Base-by-base conservation (phyloP, 2,329 filamentous ascomycete genomes). In the Aspergillus sergii region DNA sequence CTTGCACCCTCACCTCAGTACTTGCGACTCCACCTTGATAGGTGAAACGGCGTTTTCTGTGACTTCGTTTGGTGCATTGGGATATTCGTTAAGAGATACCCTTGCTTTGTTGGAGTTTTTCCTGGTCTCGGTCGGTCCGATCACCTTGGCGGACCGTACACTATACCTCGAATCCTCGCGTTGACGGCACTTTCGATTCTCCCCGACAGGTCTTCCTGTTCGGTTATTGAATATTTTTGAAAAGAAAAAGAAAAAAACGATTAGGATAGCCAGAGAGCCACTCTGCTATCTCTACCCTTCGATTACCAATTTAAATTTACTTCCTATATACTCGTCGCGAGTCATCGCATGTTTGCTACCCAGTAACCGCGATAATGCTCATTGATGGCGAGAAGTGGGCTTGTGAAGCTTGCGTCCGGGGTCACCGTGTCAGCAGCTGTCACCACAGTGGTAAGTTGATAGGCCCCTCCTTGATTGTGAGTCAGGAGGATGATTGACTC, bases 341-440 rank as follows among this genome's bases (percentile, higher is more conserved):
- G 72, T 75, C 71, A 69, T 78, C 76, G 76, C 76, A 79, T 79
- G 76, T 77, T 71, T 73, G 65, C 70, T 62, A 68, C 66, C 65
- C 72, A 78, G 74, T 75, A 74, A 75, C 72, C 73, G 70, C 71
- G 72, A 71, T 69, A 70, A 94, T 94, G 91, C 85, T 94, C 79
- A 91, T 94, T 79, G 89, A 97, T 85, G 94, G 94, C 80, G 93
- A 97, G 84, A 98, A 98, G 85, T 98, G 88, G 84, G 94, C 94
- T 81, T 98, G 94, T 85, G 92, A 96, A 83, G 94, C 94, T 82
- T 99, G 95, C 83, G 93, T 99, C 78, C 91, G 95, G 81, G 95
- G 95, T 77, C 95, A 99, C 84, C 92, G 95, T 78, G 95, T 99
- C 78, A 98, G 94, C 90, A 97, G 95, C 79, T 99, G 95, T 85